Conservation (phyloP, 495 filamentous ascomycete genomes). For the Friedmanniomyces simplex region DNA sequence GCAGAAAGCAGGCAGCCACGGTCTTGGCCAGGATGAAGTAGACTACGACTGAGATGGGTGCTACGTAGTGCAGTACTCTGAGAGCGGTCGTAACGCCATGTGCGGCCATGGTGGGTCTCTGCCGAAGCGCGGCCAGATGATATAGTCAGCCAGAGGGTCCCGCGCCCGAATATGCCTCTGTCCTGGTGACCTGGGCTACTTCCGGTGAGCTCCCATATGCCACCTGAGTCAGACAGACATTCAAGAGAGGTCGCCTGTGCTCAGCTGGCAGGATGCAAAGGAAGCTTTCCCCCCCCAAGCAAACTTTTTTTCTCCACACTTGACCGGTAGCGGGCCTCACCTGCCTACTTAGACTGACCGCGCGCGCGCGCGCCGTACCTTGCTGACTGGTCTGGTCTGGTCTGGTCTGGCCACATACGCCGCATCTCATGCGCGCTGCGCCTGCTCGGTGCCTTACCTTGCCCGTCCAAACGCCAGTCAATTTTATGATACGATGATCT, state of each 20-base stretch:
- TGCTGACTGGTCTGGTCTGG: too few relatives aligned
- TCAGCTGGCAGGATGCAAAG: not conserved
- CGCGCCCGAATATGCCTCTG: not conserved
- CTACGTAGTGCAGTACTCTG: constrained; percentile 7
- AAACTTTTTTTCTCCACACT: too few relatives aligned
- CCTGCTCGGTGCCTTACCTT: too few relatives aligned
- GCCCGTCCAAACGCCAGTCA: too few relatives aligned
- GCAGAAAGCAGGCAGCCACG: constrained; percentile 12
- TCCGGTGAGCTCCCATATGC: not conserved
- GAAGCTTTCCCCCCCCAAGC: not conserved
- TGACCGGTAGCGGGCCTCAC: too few relatives aligned
- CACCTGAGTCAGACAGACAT: not conserved
- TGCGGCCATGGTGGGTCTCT: not conserved
- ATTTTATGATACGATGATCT: too few relatives aligned
- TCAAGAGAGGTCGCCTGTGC: not conserved
- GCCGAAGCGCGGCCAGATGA: not conserved
- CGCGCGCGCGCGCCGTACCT: too few relatives aligned
- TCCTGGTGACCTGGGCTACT: not conserved
- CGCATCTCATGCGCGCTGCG: too few relatives aligned
- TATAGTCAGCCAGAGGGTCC: not conserved
- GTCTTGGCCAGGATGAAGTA: constrained; percentile 11
- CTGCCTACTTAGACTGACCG: too few relatives aligned
- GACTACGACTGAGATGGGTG: not conserved
- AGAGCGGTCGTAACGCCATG: not conserved
- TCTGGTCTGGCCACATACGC: too few relatives aligned